These are phyloP conservation scores for Kregervanrija pseudodelftensis DNA, from an alignment of 805 yeast species.

Conservation along the genomic window DNA sequence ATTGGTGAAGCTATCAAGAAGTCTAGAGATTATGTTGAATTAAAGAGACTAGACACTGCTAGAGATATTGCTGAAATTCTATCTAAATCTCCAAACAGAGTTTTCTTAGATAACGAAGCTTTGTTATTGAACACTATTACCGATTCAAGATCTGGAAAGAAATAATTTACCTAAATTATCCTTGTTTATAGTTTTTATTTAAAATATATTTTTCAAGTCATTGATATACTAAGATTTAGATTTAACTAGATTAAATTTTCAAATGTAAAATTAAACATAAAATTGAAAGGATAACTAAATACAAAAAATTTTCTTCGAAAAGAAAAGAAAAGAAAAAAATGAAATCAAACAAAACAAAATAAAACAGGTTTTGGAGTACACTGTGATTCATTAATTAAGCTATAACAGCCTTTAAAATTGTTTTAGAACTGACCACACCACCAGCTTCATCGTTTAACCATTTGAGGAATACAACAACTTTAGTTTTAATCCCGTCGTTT, in stretches of 20 bases:
- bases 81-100: slow-evolving; percentile 83
- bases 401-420: slow-evolving; percentile 38
- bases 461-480: slow-evolving; percentile 65
- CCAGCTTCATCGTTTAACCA: slow-evolving; percentile 58
- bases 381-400: slow-evolving; percentile 10
- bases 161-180: not conserved
- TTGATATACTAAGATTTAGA: too few species aligned
- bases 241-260: too few species aligned
- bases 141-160: slow-evolving; percentile 54
- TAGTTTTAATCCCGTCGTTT: slow-evolving; percentile 52
- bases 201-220: not conserved
- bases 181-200: not conserved
- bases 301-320: not conserved
- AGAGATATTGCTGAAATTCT: slow-evolving; percentile 87
- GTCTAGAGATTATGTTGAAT: slow-evolving; percentile 90
- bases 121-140: slow-evolving; percentile 81
- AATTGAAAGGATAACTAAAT: not conserved
- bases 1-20: slow-evolving; percentile 99
- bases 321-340: not conserved
- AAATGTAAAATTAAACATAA: not conserved
- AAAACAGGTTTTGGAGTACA: not conserved
- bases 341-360: slow-evolving; percentile 1
- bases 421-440: slow-evolving; percentile 54
- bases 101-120: slow-evolving; percentile 86
- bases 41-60: slow-evolving; percentile 95